Evolutionary conservation across 2,329 filamentous ascomycete species (phyloP), one percentile per base, ranked within the genome.

Genomic region (Penicillium fuscoglaucum): DNA sequence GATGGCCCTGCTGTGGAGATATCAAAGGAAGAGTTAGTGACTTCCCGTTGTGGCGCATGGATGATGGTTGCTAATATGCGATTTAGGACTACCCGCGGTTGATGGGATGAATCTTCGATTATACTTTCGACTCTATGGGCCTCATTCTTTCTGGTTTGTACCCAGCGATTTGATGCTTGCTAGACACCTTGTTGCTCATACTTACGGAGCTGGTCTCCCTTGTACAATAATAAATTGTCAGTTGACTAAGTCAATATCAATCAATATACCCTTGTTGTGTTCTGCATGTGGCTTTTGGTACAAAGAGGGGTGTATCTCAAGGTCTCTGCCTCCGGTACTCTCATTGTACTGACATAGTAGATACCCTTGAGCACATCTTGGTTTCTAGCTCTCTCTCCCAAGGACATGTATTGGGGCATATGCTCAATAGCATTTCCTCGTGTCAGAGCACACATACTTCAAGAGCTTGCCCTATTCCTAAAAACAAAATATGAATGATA

Each of bases 11-110:
- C 65, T 7, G 72, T 74, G 44, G 72, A 74, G 61, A 75, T 74
- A 19, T 72, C 70, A 7, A 72, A 70, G 57, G 73, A 74, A 65
- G 66, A 68, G 72, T 75, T 37, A 70, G 74, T 69, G 46, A 24
- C 21, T 48, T 51, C 55, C 28, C 7, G 7, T 15, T 58, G 58
- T 26, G 29, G 15, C 29, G n/a, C 24, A 29, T 39, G n/a, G 4
- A 6, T 45, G 35, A 17, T 56, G 31, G 5, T 52, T 58, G 56
- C 66, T 69, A 48, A 68, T 52, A 29, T 47, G 31, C 21, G 12
- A 55, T 57, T 37, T 48, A 71, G 70, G 51, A 67, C 63, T 29
- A 70, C 69, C n/a, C 67, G 68, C 45, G 68, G 68, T 62, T 68
- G 60, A 68, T 17, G 10, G 31, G 24, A 29, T 44, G 13, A 33